A percentile compares a stretch with the other conserved stretches of the same genome.
Conservation (phyloP, 2,329 filamentous ascomycete genomes). For the Ophioceras dolichostomum region DNA sequence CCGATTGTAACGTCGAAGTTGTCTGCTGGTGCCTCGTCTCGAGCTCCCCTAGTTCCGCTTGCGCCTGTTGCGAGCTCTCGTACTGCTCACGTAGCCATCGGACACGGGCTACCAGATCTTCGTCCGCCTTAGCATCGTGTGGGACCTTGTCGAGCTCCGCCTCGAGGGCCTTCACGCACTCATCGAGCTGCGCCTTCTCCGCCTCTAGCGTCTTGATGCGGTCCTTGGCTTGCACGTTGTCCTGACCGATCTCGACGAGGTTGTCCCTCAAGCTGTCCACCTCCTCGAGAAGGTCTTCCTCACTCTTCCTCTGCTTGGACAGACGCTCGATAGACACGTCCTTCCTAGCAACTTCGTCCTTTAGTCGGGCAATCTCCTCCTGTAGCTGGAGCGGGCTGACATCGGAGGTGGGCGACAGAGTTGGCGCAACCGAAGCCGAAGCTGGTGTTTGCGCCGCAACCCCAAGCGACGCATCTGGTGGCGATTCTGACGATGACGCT, state of each 20-base stretch:
- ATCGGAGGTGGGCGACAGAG: constrained; percentile 8
- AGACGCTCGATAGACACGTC: constrained; percentile 63
- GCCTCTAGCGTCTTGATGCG: constrained; percentile 57
- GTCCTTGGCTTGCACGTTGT: constrained; percentile 75
- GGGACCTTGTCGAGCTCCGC: constrained; percentile 42
- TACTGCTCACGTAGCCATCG: constrained; percentile 39
- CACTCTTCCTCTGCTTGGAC: constrained; percentile 56
- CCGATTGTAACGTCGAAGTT: constrained; percentile 62
- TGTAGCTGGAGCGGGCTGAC: constrained; percentile 23
- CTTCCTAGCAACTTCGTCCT: constrained; percentile 47
- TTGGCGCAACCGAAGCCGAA: constrained; percentile 10
- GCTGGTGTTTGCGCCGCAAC: constrained; percentile 16
- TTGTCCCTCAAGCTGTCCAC: constrained; percentile 75
- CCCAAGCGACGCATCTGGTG: constrained; percentile 16
- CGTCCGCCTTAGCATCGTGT: constrained; percentile 4
- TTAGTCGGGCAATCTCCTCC: constrained; percentile 36
- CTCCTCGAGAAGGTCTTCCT: constrained; percentile 73
- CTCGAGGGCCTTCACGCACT: constrained; percentile 56
- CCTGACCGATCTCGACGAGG: constrained; percentile 64
- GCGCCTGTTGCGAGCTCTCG: constrained; percentile 57
- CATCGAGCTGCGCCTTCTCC: constrained; percentile 55
- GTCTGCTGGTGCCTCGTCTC: no score
- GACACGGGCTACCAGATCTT: constrained; percentile 47
- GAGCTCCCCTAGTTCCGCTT: no score
- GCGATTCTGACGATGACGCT: constrained; percentile 22